Conservation (phyloP, 306 rosid genomes). For the Citrullus mucosospermus region DNA sequence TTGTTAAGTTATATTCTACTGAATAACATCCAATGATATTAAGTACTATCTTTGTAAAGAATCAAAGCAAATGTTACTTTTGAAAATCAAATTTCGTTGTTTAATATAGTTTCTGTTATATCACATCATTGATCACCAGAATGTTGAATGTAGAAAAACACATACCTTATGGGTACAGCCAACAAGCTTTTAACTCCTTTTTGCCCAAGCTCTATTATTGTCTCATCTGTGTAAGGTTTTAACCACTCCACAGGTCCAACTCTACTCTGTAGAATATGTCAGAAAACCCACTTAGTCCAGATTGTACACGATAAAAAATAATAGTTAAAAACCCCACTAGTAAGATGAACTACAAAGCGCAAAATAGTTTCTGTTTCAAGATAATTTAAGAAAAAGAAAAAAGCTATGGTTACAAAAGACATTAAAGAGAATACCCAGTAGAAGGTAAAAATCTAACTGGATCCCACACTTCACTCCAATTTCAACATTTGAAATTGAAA, state of each 20-base stretch:
- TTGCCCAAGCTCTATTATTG: slow-evolving; percentile 87
- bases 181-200: slow-evolving; percentile 74
- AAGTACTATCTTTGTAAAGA: neutral
- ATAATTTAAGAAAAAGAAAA: no score
- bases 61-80: neutral
- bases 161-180: slow-evolving; percentile 95
- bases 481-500: neutral
- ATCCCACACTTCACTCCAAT: neutral
- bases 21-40: neutral
- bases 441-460: neutral
- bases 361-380: neutral
- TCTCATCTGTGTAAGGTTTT: slow-evolving; percentile 95
- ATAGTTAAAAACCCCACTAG: neutral
- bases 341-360: neutral
- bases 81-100: neutral
- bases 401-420: neutral
- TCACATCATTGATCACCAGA: neutral
- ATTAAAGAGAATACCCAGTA: neutral
- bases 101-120: neutral
- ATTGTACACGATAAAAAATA: neutral
- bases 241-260: slow-evolving; percentile 99
- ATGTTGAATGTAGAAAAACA: neutral
- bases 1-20: neutral
- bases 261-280: slow-evolving; percentile 62
- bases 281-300: slow-evolving; percentile 6